A percentile compares a stretch with the other conserved stretches of the same genome.
These are phyloP conservation scores for Fusarium buharicum DNA, from an alignment of 2,329 filamentous ascomycete genomes.

Conservation along the genomic window DNA sequence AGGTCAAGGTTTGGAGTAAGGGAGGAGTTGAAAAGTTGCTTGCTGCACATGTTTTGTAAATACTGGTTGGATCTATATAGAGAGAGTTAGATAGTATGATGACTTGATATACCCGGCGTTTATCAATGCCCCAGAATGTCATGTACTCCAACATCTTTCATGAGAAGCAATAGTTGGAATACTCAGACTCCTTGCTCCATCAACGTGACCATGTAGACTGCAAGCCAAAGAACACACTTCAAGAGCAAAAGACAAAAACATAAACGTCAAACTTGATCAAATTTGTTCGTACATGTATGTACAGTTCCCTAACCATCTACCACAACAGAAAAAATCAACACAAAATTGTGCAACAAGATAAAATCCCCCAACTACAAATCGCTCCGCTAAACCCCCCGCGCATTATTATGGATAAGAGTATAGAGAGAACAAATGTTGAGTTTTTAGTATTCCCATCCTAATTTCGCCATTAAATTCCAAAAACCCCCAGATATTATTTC, in stretches of 20 bases:
- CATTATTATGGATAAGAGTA: slow-evolving; percentile 43
- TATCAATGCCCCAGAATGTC: background rate
- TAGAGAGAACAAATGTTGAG: slow-evolving; percentile 35
- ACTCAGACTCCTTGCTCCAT: background rate
- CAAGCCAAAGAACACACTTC: background rate
- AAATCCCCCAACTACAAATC: slow-evolving; percentile 16
- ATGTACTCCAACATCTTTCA: background rate
- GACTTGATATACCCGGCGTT: slow-evolving; percentile 36
- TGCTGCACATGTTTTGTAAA: slow-evolving; percentile 19
- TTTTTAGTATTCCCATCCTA: slow-evolving; percentile 40
- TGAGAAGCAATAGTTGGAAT: background rate
- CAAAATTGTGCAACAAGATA: slow-evolving; percentile 14
- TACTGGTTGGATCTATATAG: slow-evolving; percentile 6
- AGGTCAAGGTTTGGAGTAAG: slow-evolving; percentile 73
- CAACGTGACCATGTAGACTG: background rate
- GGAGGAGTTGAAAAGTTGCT: slow-evolving; percentile 53
- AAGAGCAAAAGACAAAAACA: background rate
- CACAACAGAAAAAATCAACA: slow-evolving; percentile 19
- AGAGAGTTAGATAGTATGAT: slow-evolving; percentile 2
- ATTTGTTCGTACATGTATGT: slow-evolving; percentile 44
- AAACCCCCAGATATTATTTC: slow-evolving; percentile 19
- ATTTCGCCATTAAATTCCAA: slow-evolving; percentile 36
- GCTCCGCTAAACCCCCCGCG: slow-evolving; percentile 33
- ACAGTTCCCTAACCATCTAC: slow-evolving; percentile 35
- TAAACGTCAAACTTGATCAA: slow-evolving; percentile 35